Percentiles rank a stretch among this genome's conserved stretches.
Conservation (phyloP, 371 early-diverging fungal genomes). For the Rhizopus microsporus region DNA sequence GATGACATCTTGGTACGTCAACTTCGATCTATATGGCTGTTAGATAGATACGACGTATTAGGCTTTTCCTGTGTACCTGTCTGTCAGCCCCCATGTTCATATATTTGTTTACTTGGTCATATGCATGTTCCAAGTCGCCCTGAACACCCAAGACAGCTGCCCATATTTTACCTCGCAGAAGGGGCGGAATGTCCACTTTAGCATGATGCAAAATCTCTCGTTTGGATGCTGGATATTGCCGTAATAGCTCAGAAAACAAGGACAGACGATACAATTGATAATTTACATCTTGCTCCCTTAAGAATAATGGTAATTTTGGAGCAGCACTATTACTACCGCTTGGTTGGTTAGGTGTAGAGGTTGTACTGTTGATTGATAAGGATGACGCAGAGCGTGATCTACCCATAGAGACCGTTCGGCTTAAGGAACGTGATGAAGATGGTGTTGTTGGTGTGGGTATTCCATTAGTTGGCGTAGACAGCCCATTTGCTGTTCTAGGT, state of each 20-base stretch:
- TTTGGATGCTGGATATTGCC: slow-evolving; percentile 69
- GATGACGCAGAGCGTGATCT: slow-evolving; percentile 43
- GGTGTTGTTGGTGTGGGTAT: slow-evolving; percentile 34
- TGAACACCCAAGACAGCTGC: slow-evolving; percentile 71
- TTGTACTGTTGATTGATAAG: slow-evolving; percentile 27
- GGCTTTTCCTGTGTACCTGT: slow-evolving; percentile 40
- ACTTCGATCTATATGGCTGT: slow-evolving; percentile 50
- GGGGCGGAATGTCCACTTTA: slow-evolving; percentile 73
- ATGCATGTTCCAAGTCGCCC: slow-evolving; percentile 62
- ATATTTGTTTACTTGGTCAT: slow-evolving; percentile 63
- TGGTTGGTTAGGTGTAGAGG: slow-evolving; percentile 26
- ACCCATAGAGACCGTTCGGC: slow-evolving; percentile 27
- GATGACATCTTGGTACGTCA: slow-evolving; percentile 85
- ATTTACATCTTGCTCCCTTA: slow-evolving; percentile 69
- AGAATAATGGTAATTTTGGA: slow-evolving; percentile 51
- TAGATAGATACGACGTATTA: background rate
- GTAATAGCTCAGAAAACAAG: slow-evolving; percentile 64
- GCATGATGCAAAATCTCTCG: slow-evolving; percentile 72
- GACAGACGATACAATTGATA: slow-evolving; percentile 70
- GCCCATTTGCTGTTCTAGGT: background rate
- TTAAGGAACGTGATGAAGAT: slow-evolving; percentile 29
- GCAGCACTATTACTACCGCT: slow-evolving; percentile 7
- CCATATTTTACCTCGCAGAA: slow-evolving; percentile 78
- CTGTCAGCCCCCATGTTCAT: slow-evolving; percentile 54
- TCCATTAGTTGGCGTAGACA: slow-evolving; percentile 22